Base-by-base conservation (phyloP, 2,329 filamentous ascomycete genomes). In the Sporothrix mexicana region DNA sequence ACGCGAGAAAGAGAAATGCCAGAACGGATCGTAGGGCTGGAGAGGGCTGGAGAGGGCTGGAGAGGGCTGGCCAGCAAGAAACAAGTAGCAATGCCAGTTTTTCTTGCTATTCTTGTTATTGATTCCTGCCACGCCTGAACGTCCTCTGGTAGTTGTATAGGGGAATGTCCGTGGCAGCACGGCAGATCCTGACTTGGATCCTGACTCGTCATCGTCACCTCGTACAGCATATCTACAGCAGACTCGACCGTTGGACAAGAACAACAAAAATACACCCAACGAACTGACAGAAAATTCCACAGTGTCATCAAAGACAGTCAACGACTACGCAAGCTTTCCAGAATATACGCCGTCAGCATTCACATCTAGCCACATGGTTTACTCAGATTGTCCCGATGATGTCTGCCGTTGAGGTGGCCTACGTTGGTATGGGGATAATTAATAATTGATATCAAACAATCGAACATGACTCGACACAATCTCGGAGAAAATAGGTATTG, bases 121-220 rank as follows among this genome's bases (percentile, higher is more conserved):
- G 13, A 5, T 55, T 36, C 30, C 7, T 6, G 30, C 30, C 30
- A 36, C 30, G 30, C 30, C 30, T 36, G 7, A 4, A 36, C 30
- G 30, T 36, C 30, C 20, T 61, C 53, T 53, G 68, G 68, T 45
- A 10, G 51, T 57, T 20, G 13, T 3, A 15, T 20, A 3, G 67
- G 67, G 67, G 67, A 43, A 57, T 69, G 49, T 47, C 67, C 67
- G 67, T 20, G 36, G 15, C 2, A 41, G 13, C 13, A n/a, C 25
- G 17, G 23, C 17, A 17, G 20, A 68, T 41, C 47, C 47, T 41
- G 17, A 68, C 47, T 53, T 15, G 25, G 20, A 68, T 41, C 47
- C 47, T 41, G 17, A 68, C 47, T 53, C 23, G 47, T 68, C 66
- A 53, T 68, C 51, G 67, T 59, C 67, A 69, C 51, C 51, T 53